Evolutionary conservation across 176 grass and related monocot genomes (phyloP), one percentile per base, ranked within the genome.

Genomic region (Tuctoria greenei): DNA sequence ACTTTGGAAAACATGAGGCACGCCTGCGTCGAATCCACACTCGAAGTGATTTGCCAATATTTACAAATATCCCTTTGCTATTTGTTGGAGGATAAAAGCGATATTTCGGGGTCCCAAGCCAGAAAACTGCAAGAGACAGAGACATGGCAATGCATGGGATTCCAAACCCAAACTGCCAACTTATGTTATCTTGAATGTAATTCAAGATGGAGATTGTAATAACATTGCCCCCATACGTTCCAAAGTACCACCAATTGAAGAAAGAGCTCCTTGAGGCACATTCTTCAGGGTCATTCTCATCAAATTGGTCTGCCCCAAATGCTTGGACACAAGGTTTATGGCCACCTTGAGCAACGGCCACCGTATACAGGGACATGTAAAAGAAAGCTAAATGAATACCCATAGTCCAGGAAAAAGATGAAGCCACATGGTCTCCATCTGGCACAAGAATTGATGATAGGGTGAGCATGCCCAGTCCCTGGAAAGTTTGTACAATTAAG

Each of bases 201-300:
- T 81, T 89, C 77, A 89, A 45, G 58, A 89, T 43, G 20, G 77
- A 51, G 58, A 89, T 0, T 50, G 87, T 81, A 36, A 85, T 6
- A 51, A 60, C 24, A 49, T 39, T 89, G 56, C 74, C 31, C 4
- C 73, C 51, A 18, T 63, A 83, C 14, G 71, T 66, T 12, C 74
- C 79, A 71, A 90, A 79, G 37, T 90, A 90, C 88, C 88, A 90
- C 88, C 88, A 90, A 71, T 90, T 86, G 46, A 90, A 90, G 80
- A 86, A 90, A 50, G 83, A 90, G 66, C 83, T 80, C 71, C 79
- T 86, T 6, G 49, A 82, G 46, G 35, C 59, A 58, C 20, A 50
- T 74, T 90, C 83, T 35, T 79, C 58, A 39, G 82, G 78, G n/a
- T 92, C 74, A 12, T 80, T 82, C 35, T 83, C 74, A 27, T 82